phyloP scores from a whole-genome alignment of 805 yeast species.

The Metschnikowia picachoensis region DNA sequence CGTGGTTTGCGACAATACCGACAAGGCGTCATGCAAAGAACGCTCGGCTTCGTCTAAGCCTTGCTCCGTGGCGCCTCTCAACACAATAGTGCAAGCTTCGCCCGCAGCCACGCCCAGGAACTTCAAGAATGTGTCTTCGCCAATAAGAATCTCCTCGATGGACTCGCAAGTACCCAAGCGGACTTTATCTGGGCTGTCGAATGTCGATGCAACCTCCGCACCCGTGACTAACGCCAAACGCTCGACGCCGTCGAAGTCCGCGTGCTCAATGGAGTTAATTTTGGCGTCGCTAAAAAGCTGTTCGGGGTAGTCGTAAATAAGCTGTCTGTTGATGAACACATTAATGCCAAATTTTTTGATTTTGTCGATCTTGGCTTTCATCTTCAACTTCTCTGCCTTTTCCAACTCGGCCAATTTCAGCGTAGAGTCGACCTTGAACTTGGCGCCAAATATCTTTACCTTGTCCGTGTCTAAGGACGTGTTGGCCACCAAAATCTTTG shows the following conservation, averaged over 20 bases:
- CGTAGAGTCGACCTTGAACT: conserved; percentile 93
- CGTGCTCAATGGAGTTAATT: conserved; percentile 93
- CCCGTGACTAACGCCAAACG: conserved; percentile 95
- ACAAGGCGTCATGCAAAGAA: conserved; percentile 86
- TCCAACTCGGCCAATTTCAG: conserved; percentile 91
- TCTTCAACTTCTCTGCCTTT: conserved; percentile 89
- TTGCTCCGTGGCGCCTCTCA: conserved; percentile 57
- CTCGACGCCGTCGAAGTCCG: conserved; percentile 97
- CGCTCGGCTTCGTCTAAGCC: conserved; percentile 47
- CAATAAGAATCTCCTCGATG: conserved; percentile 89
- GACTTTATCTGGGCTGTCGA: conserved; percentile 85
- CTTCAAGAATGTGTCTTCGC: conserved; percentile 85
- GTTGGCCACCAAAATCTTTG: conserved; percentile 86
- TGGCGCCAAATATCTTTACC: conserved; percentile 96
- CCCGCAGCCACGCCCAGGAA: conserved; percentile 96
- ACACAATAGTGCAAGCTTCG: conserved; percentile 91
- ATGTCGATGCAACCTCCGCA: conserved; percentile 96
- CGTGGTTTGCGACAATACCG: conserved; percentile 93
- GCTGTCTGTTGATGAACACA: conserved; percentile 91
- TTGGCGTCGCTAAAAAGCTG: conserved; percentile 84
- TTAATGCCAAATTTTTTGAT: conserved; percentile 84
- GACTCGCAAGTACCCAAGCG: conserved; percentile 83
- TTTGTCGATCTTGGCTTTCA: conserved; percentile 85
- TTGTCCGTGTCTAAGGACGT: conserved; percentile 97
- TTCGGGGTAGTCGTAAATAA: conserved; percentile 97